Base-by-base conservation (phyloP, 192 early-diverging fungal genomes). In the Podila minutissima region DNA sequence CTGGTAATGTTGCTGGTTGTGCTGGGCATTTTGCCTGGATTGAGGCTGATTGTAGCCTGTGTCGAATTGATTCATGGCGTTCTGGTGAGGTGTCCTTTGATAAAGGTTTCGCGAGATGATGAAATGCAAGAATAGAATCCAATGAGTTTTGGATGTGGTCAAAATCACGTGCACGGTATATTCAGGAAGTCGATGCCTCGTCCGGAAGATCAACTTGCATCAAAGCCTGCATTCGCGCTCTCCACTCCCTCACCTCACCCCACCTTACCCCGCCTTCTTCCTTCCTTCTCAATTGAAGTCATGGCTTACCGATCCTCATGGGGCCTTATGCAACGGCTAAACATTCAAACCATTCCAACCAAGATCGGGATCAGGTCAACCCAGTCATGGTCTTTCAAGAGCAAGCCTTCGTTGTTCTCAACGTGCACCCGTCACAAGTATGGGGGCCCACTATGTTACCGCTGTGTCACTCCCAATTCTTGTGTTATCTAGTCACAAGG, bases 51-150 rank as follows among this genome's bases (percentile, higher is more conserved):
- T 65, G 66, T 62, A 81, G 31, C 76, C 76, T 17, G 66, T 9
- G 67, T 59, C 71, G 67, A 73, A 81, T 10, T 71, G 77, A 38
- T 81, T 78, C 75, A 78, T 78, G 58, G 7, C 62, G n/a, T 55
- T 7, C 11, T 38, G 35, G 50, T 62, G 41, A 59, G 55, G 41
- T 24, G 60, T 46, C 41, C 41, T 46, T 46, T 12, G 41, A 17
- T 11, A 33, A 3, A 15, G 57, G 50, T 37, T 13, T 60, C 57
- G 53, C 67, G 29, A 61, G 29, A 28, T 32, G 59, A 61, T 31
- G 29, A 26, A 2, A 2, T 53, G 50, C 4, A 53, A 32, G 59
- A 60, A 8, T 13, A 28, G 10, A 13, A 35, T 53, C 58, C 28
- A n/a, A 35, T 71, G n/a, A n/a, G n/a, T n/a, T n/a, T n/a, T n/a